These are phyloP conservation scores for Zychaea mexicana DNA, from an alignment of 371 early-diverging fungal species.

Conservation along the genomic window DNA sequence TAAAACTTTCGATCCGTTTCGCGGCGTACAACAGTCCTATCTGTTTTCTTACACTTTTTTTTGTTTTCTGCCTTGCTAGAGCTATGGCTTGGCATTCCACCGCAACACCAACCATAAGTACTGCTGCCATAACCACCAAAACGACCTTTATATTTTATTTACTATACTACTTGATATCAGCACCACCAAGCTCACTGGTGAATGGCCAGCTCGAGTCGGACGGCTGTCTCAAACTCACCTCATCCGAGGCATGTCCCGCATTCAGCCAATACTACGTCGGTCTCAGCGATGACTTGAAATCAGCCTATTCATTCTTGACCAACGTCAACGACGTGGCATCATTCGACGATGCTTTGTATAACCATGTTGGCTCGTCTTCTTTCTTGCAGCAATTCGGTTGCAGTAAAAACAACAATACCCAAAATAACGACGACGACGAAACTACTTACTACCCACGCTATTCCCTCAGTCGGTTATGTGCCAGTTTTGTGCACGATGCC, in stretches of 20 bases:
- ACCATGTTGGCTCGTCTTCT: conserved; percentile 24
- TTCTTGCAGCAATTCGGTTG: conserved; percentile 31
- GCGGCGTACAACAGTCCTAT: background rate
- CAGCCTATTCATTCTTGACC: conserved; percentile 26
- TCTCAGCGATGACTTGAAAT: conserved; percentile 14
- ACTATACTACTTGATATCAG: background rate
- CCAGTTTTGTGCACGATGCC: conserved; percentile 29
- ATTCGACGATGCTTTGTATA: conserved; percentile 28
- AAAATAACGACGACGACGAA: conserved; percentile 5
- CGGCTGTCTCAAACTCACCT: conserved; percentile 25
- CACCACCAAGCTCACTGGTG: background rate
- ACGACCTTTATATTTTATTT: background rate
- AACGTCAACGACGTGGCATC: conserved; percentile 32
- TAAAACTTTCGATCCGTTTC: background rate
- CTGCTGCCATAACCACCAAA: background rate
- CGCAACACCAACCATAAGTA: background rate
- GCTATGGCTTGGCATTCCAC: conserved; percentile 8
- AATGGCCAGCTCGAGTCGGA: conserved; percentile 5
- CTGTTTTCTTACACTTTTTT: background rate
- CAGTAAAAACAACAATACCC: conserved; percentile 8
- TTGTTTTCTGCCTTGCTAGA: too few relatives aligned
- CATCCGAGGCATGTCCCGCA: conserved; percentile 33
- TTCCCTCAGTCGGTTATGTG: conserved; percentile 33
- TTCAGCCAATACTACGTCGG: conserved; percentile 38
- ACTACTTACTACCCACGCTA: conserved; percentile 35